These are phyloP conservation scores for Plasmodium falciparum DNA, from an alignment of 169 alveolate genomes.

Conservation along the genomic window DNA sequence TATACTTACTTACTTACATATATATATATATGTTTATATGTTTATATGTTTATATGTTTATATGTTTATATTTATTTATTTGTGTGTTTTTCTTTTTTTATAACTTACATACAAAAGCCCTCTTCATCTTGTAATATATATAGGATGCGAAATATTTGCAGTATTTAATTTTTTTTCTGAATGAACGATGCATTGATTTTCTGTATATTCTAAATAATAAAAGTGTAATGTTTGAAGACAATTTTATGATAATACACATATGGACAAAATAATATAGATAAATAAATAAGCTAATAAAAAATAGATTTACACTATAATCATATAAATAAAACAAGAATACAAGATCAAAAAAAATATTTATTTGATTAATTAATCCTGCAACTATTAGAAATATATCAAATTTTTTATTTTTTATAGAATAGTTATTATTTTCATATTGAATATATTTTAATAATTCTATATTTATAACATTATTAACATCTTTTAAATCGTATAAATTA, in stretches of 20 bases:
- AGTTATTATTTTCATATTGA: conserved; percentile 67
- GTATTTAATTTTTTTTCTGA: neutral
- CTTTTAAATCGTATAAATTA: conserved; percentile 11
- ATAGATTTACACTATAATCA: conserved; percentile 25
- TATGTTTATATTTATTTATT: neutral
- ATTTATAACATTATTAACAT: conserved; percentile 41
- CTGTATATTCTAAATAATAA: conserved; percentile 27
- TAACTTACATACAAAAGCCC: conserved; percentile 19
- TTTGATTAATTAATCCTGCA: conserved; percentile 56
- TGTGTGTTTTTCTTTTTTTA: neutral
- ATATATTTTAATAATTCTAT: conserved; percentile 55
- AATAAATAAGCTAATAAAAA: conserved; percentile 32
- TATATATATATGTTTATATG: neutral
- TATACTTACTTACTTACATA: neutral
- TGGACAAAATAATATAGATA: conserved; percentile 40
- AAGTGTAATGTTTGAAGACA: neutral
- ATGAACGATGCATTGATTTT: conserved; percentile 10
- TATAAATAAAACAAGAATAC: conserved; percentile 50
- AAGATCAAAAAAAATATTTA: conserved; percentile 51
- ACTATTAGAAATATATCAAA: conserved; percentile 38
- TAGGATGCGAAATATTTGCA: neutral
- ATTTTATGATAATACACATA: conserved; percentile 21
- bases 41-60: neutral
- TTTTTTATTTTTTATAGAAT: conserved; percentile 25
- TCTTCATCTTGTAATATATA: neutral